phyloP scores from a whole-genome alignment of 768 basidiomycete species.

The Pleurotus pulmonarius region DNA sequence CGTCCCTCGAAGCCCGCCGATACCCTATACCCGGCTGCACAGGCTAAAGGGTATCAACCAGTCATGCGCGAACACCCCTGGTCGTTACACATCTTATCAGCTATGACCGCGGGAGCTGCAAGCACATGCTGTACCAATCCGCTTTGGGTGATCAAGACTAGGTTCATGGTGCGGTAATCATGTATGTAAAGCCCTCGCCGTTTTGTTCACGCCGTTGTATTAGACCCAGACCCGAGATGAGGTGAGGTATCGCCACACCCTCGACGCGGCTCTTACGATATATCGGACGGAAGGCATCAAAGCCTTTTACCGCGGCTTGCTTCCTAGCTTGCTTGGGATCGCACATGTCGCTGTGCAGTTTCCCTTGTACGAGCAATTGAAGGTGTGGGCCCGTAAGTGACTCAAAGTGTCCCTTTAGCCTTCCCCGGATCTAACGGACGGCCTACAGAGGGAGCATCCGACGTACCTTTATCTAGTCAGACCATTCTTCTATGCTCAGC shows the following conservation, averaged over 20 bases:
- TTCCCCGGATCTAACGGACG: not conserved
- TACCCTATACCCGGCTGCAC: constrained; percentile 74
- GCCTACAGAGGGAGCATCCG: constrained; percentile 39
- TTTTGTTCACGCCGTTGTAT: constrained; percentile 11
- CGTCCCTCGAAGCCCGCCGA: constrained; percentile 25
- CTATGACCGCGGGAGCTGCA: constrained; percentile 92
- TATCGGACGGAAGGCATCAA: constrained; percentile 82
- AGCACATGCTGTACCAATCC: constrained; percentile 96
- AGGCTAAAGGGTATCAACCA: constrained; percentile 83
- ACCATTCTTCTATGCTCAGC: constrained; percentile 88
- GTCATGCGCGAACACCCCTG: constrained; percentile 78
- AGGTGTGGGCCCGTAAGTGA: constrained; percentile 77
- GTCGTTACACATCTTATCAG: constrained; percentile 87
- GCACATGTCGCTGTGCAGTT: constrained; percentile 96
- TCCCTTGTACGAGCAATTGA: constrained; percentile 92
- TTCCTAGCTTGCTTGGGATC: constrained; percentile 93
- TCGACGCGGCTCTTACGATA: constrained; percentile 87
- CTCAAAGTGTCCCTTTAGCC: not conserved
- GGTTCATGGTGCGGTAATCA: constrained; percentile 79
- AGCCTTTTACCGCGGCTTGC: constrained; percentile 92
- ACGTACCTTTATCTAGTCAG: constrained; percentile 48
- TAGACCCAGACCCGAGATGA: constrained; percentile 84
- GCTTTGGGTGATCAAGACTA: constrained; percentile 97
- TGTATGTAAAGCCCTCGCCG: not conserved
- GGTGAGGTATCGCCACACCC: constrained; percentile 80